Conservation (phyloP, 2,329 filamentous ascomycete species). For the Thielaviopsis euricoi region DNA sequence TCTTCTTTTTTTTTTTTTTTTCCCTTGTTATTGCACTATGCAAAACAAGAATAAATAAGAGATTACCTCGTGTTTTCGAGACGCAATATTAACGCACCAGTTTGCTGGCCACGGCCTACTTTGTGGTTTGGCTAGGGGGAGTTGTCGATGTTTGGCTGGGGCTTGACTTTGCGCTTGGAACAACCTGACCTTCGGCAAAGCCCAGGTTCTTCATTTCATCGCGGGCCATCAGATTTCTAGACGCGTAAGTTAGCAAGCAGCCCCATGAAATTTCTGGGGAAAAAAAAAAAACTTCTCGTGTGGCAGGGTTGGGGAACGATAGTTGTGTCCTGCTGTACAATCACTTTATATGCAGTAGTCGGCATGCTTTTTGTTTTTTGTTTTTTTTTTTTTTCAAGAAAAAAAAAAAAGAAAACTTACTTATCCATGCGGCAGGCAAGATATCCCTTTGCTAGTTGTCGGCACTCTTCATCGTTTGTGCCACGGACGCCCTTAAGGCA, state of each 20-base stretch:
- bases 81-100: background rate
- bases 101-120: background rate
- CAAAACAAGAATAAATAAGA: background rate
- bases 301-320: background rate
- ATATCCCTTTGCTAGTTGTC: constrained; percentile 74
- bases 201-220: constrained; percentile 93
- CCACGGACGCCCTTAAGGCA: constrained; percentile 77
- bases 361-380: background rate
- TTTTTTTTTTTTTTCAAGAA: too few species aligned
- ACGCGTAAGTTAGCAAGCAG: background rate
- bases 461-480: constrained; percentile 73
- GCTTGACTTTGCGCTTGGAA: background rate
- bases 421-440: constrained; percentile 86
- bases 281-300: background rate
- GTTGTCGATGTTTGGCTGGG: background rate
- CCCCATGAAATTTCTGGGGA: background rate
- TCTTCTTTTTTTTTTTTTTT: too few species aligned
- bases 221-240: constrained; percentile 82
- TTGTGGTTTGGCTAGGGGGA: background rate
- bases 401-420: constrained; percentile 39
- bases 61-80: background rate
- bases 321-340: background rate
- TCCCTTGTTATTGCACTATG: too few species aligned
- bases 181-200: constrained; percentile 27
- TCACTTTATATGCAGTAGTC: background rate